phyloP scores from a whole-genome alignment of 169 alveolate genomes.

The Neospora caninum region DNA sequence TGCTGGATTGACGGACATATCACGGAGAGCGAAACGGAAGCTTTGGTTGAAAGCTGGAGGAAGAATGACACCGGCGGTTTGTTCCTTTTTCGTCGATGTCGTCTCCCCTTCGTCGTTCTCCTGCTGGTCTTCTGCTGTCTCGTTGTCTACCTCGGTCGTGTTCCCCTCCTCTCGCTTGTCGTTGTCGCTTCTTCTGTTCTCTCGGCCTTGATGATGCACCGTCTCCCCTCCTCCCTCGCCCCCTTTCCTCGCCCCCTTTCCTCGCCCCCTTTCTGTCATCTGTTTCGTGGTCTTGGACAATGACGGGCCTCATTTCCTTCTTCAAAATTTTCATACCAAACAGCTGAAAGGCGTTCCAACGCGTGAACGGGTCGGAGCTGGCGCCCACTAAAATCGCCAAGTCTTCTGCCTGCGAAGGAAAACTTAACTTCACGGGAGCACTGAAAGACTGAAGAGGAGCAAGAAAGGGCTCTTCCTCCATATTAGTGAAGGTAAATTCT shows the following conservation, averaged over 20 bases:
- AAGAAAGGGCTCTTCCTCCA: not conserved
- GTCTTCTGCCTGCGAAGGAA: conserved; percentile 80
- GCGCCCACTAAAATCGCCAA: not conserved
- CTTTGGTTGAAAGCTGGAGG: not conserved
- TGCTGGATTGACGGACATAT: not conserved
- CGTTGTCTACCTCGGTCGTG: too few species aligned
- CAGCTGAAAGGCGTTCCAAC: not conserved
- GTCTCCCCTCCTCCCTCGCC: too few species aligned
- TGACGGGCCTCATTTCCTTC: not conserved
- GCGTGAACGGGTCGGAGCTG: not conserved
- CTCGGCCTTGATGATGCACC: too few species aligned
- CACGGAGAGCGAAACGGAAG: not conserved
- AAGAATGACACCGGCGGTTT: not conserved
- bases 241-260: too few species aligned
- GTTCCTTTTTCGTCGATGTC: not conserved
- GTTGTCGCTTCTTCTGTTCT: not conserved
- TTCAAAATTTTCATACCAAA: not conserved
- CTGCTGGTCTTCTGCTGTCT: too few species aligned
- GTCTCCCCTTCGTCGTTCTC: too few species aligned
- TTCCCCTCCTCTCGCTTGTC: not conserved
- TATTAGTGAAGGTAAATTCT: not conserved
- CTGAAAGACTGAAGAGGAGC: conserved; percentile 79
- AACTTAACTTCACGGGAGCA: conserved; percentile 89
- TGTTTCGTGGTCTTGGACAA: too few species aligned
- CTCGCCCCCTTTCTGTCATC: too few species aligned